Conservation (phyloP, 768 basidiomycete species). For the Boletus patriciae region DNA sequence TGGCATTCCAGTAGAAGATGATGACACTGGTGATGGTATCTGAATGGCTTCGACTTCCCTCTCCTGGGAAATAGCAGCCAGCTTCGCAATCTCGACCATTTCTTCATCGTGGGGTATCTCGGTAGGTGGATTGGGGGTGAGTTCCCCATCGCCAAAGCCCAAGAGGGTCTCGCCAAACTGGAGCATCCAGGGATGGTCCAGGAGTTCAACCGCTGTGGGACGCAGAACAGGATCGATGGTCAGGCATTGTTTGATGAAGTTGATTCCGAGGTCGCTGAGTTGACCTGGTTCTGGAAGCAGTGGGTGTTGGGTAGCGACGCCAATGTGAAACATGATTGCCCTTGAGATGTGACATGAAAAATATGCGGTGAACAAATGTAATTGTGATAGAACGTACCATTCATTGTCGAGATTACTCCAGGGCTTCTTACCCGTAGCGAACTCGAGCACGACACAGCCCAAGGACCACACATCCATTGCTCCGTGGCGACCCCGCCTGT, state of each 20-base stretch:
- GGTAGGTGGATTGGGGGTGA: slow-evolving; percentile 47
- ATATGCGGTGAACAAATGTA: not conserved
- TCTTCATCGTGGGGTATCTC: slow-evolving; percentile 52
- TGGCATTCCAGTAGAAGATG: slow-evolving; percentile 41
- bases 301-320: slow-evolving; percentile 94
- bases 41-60: slow-evolving; percentile 59
- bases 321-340: slow-evolving; percentile 99
- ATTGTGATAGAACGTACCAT: slow-evolving; percentile 58
- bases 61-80: slow-evolving; percentile 56
- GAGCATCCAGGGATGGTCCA: slow-evolving; percentile 88
- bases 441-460: slow-evolving; percentile 96
- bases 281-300: slow-evolving; percentile 91
- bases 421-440: slow-evolving; percentile 93
- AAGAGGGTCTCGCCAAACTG: slow-evolving; percentile 72
- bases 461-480: slow-evolving; percentile 99
- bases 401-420: slow-evolving; percentile 99
- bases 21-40: slow-evolving; percentile 50
- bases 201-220: slow-evolving; percentile 81
- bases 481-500: slow-evolving; percentile 81
- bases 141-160: slow-evolving; percentile 65
- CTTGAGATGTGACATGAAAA: slow-evolving; percentile 40
- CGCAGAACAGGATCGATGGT: slow-evolving; percentile 82
- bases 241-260: slow-evolving; percentile 90
- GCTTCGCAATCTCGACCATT: slow-evolving; percentile 51
- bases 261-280: slow-evolving; percentile 84